Base-by-base conservation (phyloP, 1,284 basidiomycete species). In the Tetrapyrgos nigripes region DNA sequence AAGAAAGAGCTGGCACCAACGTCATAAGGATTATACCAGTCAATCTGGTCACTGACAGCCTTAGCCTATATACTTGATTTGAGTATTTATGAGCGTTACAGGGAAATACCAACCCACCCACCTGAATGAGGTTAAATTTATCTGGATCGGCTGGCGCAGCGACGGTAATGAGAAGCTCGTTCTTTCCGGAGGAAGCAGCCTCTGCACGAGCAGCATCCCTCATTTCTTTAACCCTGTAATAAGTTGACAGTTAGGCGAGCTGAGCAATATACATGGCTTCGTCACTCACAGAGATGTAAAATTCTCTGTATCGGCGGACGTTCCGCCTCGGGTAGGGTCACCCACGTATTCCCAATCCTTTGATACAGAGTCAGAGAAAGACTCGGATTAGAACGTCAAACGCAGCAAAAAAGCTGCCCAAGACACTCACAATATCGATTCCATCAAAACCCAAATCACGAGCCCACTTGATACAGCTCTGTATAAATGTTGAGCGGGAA, bases 11-110 rank as follows among this genome's bases (percentile, higher is more conserved):
- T n/a, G n/a, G n/a, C n/a, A n/a, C n/a, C n/a, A n/a, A n/a, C n/a
- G n/a, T n/a, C n/a, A n/a, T n/a, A n/a, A n/a, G 24, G 43, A 45
- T 45, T 45, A n/a, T 45, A 45, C 43, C 43, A 45, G 17, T 45
- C 43, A n/a, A 45, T 45, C 9, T 45, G 24, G 17, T 45, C 43
- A 45, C 43, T 45, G 17, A 45, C 43, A 8, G 43, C 43, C 24
- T 45, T 45, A 19, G n/a, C 43, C 43, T 37, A n/a, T 37, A n/a
- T n/a, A n/a, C n/a, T n/a, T n/a, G n/a, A n/a, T n/a, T n/a, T n/a
- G n/a, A n/a, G n/a, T n/a, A n/a, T n/a, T n/a, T n/a, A n/a, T n/a
- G n/a, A n/a, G n/a, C n/a, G n/a, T n/a, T n/a, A n/a, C n/a, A n/a
- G n/a, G n/a, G n/a, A n/a, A n/a, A n/a, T n/a, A n/a, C n/a, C n/a